Evolutionary conservation across 768 basidiomycete species (phyloP).

Genomic region (Auricularia sp.): DNA sequence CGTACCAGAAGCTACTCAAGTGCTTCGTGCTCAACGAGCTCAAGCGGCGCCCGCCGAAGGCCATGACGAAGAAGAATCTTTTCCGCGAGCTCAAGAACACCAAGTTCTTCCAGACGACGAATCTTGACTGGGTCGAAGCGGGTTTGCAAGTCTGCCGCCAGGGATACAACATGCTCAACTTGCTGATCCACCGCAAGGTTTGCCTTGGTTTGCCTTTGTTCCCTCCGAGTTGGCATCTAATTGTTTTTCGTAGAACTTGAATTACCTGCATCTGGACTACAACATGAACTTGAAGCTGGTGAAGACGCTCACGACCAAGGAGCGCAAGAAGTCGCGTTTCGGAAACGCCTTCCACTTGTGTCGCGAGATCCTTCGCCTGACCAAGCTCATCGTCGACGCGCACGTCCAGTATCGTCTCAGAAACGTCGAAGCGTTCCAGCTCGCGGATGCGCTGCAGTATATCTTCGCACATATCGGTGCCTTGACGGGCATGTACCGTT

Average conservation of each 20-base stretch:
- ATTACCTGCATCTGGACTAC: constrained; percentile 92
- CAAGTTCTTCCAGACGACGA: constrained; percentile 99
- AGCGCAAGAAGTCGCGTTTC: constrained; percentile 98
- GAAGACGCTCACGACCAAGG: constrained; percentile 96
- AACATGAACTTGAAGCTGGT: constrained; percentile 99
- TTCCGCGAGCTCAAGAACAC: constrained; percentile 96
- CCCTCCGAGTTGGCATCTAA: not conserved
- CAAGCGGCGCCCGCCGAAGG: constrained; percentile 79
- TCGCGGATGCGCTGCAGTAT: constrained; percentile 96
- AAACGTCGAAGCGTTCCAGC: constrained; percentile 95
- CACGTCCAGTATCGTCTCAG: constrained; percentile 98
- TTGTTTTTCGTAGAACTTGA: constrained; percentile 51
- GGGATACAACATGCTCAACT: constrained; percentile 98
- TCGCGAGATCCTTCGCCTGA: constrained; percentile 93
- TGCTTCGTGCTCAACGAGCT: constrained; percentile 93
- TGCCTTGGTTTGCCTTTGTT: constrained; percentile 3
- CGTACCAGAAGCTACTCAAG: constrained; percentile 96
- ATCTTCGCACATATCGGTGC: constrained; percentile 97
- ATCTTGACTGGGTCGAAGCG: constrained; percentile 97
- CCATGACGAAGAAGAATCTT: constrained; percentile 95
- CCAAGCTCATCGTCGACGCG: constrained; percentile 97
- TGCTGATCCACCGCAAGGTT: constrained; percentile 96
- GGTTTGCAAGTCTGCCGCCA: constrained; percentile 97
- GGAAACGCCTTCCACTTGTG: constrained; percentile 98
- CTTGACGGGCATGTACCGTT: constrained; percentile 98